These are phyloP conservation scores for Penicillium sp. DNA, from an alignment of 2,329 filamentous ascomycete species.

Conservation along the genomic window DNA sequence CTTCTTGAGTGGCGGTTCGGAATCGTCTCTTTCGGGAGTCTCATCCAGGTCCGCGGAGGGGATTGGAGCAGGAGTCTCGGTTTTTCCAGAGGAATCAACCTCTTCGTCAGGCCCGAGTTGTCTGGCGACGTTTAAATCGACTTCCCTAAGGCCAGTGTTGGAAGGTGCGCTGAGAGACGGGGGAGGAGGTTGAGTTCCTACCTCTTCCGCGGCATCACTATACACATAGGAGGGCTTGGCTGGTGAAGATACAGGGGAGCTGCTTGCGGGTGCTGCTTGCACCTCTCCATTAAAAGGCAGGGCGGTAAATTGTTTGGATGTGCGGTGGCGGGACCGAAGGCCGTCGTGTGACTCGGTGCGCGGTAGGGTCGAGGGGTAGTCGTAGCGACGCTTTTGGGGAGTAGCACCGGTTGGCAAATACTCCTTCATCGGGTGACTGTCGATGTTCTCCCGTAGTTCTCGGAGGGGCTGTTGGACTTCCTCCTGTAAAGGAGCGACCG, in stretches of 20 bases:
- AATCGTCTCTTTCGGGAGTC: slow-evolving; percentile 26
- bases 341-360: slow-evolving; percentile 69
- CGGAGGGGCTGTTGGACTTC: slow-evolving; percentile 70
- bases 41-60: slow-evolving; percentile 15
- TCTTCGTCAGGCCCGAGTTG: slow-evolving; percentile 29
- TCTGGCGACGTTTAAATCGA: slow-evolving; percentile 54
- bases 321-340: slow-evolving; percentile 58
- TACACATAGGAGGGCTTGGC: slow-evolving; percentile 57
- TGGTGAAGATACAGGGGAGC: slow-evolving; percentile 44
- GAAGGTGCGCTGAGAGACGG: slow-evolving; percentile 36
- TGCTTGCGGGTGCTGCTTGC: slow-evolving; percentile 21
- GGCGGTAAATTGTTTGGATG: slow-evolving; percentile 38
- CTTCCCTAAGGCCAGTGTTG: slow-evolving; percentile 54
- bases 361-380: slow-evolving; percentile 78
- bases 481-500: slow-evolving; percentile 63
- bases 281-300: slow-evolving; percentile 38
- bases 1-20: slow-evolving; percentile 33
- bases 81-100: slow-evolving; percentile 18
- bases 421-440: slow-evolving; percentile 69
- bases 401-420: slow-evolving; percentile 86
- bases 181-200: slow-evolving; percentile 36
- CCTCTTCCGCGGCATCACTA: slow-evolving; percentile 51
- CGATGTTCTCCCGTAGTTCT: slow-evolving; percentile 72
- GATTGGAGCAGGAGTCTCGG: slow-evolving; percentile 11
- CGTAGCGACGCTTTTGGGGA: slow-evolving; percentile 78